Base-by-base conservation (phyloP, 2,329 filamentous ascomycete genomes). In the Decorospora gaudefroyi region DNA sequence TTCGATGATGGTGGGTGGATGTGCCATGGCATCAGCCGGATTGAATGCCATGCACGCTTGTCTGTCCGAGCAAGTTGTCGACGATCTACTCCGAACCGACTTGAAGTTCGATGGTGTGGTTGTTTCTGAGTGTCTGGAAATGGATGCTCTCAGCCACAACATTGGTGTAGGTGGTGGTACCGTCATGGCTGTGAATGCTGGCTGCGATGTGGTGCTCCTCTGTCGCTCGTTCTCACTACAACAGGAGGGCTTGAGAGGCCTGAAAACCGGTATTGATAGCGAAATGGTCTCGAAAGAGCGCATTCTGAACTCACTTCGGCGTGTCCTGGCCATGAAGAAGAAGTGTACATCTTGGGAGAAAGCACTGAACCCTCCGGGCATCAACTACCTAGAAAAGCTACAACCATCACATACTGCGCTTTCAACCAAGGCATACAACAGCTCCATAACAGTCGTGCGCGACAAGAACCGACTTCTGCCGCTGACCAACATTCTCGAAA, bases 141-240 rank as follows among this genome's bases (percentile, higher is more conserved):
- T 97, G 92, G 91, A 96, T 64, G 90, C 91, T 0, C 79, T 97
- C 6, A 93, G 90, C 53, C 89, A 95, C 64, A 95, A 96, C 60
- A 93, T 97, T 35, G 92, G 92, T n/a, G 90, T 99, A 12, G 90
- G 92, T 57, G 92, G 93, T 27, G 93, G 93, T 9, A 96, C 92
- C 0, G 90, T 97, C 58, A 96, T 96, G 90, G 93, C 93, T 3
- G 88, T 96, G 36, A 93, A 96, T 68, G 92, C 93, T 21, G 93
- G 93, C 10, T 97, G 93, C 65, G 93, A 99, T 68, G 76, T 97
- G 39, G 84, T 96, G 4, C 80, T 96, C 4, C 80, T 96, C 1
- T 97, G 91, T 61, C 85, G 90, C 30, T 90, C 90, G 4, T 95
- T 90, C 58, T 84, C 88, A 25, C 86, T 92, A 13, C 91, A 97